These are phyloP conservation scores for Nitzschia palea DNA, from an alignment of 108 stramenopile species.

Conservation along the genomic window DNA sequence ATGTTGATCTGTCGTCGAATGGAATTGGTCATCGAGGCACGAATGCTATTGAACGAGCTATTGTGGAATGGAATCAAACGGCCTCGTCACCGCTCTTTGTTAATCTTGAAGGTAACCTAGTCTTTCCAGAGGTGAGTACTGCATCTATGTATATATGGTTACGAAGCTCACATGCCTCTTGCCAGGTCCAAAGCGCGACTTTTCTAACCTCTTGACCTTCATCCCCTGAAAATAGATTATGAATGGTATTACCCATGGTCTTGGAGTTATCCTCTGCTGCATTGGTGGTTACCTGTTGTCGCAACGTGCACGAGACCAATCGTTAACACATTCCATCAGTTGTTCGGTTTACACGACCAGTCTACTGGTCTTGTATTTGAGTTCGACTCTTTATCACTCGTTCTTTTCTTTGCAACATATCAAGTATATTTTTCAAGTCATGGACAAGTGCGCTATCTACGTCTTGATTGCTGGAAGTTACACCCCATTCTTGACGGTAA, in stretches of 20 bases:
- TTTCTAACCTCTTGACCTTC: no score
- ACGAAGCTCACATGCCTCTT: no score
- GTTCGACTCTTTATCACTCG: constrained; percentile 87
- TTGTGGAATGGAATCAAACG: constrained; percentile 31
- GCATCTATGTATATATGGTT: no score
- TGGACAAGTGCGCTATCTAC: constrained; percentile 97
- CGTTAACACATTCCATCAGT: constrained; percentile 39
- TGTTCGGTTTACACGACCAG: constrained; percentile 78
- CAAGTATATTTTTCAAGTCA: constrained; percentile 60
- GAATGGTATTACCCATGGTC: constrained; percentile 92
- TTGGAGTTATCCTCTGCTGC: constrained; percentile 85
- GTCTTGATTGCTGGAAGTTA: constrained; percentile 96
- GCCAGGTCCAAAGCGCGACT: constrained; percentile 2
- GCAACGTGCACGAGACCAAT: constrained; percentile 31
- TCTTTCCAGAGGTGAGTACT: constrained; percentile 69
- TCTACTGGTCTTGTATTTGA: constrained; percentile 81
- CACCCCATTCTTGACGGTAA: constrained; percentile 89
- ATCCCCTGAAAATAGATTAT: no score
- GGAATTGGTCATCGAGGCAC: constrained; percentile 70
- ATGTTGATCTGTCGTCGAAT: constrained; percentile 69
- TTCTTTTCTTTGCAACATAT: constrained; percentile 79
- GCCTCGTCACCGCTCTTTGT: constrained; percentile 28
- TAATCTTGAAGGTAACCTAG: constrained; percentile 76
- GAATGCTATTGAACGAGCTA: constrained; percentile 50
- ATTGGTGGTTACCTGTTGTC: constrained; percentile 69